Conservation (phyloP, 805 yeast genomes). For the Saccharomycopsis microspora region DNA sequence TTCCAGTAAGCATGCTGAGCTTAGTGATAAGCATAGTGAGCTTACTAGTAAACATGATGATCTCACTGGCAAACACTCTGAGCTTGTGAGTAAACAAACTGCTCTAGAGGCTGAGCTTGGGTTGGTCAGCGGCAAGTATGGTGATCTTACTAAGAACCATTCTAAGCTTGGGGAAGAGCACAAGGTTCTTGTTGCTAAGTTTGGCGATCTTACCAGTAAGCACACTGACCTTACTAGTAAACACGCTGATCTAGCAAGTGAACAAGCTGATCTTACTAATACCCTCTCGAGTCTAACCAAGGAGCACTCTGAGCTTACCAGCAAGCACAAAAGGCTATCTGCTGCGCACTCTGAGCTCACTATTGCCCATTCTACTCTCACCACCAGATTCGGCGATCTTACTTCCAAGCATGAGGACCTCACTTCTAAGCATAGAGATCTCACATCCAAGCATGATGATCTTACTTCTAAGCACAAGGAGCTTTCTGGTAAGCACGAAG, state of each 20-base stretch:
- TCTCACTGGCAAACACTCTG: neutral
- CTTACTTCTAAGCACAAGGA: neutral
- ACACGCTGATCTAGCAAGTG: neutral
- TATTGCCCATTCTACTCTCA: neutral
- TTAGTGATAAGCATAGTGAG: neutral
- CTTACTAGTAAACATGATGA: constrained; percentile 1
- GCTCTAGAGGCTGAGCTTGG: neutral
- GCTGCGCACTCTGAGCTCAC: constrained; percentile 9
- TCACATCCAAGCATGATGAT: neutral
- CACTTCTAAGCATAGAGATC: neutral
- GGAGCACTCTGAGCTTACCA: neutral
- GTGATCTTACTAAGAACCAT: no score
- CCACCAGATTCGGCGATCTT: neutral
- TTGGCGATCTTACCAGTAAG: neutral
- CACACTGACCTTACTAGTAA: neutral
- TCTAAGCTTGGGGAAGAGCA: neutral
- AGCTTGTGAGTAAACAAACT: neutral
- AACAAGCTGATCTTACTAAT: neutral
- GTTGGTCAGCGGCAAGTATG: no score
- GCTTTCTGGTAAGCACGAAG: neutral
- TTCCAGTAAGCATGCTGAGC: neutral
- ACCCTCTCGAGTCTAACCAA: neutral
- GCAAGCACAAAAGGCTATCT: neutral
- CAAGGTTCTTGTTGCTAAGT: neutral
- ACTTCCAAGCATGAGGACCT: constrained; percentile 2